These are phyloP conservation scores for Suillus clintonianus DNA, from an alignment of 768 basidiomycete species.

Conservation along the genomic window DNA sequence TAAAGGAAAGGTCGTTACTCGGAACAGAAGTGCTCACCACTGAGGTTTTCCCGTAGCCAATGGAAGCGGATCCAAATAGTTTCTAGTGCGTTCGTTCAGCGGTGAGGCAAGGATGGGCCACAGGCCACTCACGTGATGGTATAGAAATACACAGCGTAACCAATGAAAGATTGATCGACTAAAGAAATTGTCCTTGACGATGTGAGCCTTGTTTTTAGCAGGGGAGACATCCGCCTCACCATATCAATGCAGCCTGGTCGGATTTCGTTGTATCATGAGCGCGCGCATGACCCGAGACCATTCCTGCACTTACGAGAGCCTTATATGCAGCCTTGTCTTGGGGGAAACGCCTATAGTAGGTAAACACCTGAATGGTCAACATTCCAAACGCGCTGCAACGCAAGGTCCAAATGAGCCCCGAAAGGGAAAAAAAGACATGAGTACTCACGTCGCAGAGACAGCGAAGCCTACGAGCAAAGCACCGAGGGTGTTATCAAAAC, in stretches of 20 bases:
- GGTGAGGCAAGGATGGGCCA: background rate
- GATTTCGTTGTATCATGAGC: background rate
- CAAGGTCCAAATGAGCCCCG: constrained; percentile 18
- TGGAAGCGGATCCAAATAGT: constrained; percentile 38
- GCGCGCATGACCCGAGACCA: background rate
- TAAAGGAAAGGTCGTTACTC: constrained; percentile 13
- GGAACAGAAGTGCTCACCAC: constrained; percentile 41
- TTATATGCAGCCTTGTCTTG: constrained; percentile 55
- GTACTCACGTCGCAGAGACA: constrained; percentile 40
- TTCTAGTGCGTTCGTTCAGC: constrained; percentile 27
- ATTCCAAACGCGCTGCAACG: constrained; percentile 50
- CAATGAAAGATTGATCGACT: constrained; percentile 52
- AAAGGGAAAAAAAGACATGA: background rate
- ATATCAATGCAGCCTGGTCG: constrained; percentile 32
- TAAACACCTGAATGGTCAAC: constrained; percentile 52
- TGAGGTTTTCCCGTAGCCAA: constrained; percentile 40
- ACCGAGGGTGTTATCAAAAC: constrained; percentile 54
- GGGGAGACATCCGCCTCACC: constrained; percentile 25
- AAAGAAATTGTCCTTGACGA: constrained; percentile 35
- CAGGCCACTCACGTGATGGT: constrained; percentile 46
- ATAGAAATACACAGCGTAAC: constrained; percentile 56
- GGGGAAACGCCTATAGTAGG: constrained; percentile 57
- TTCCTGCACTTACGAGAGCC: constrained; percentile 43
- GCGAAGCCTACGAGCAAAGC: constrained; percentile 62
- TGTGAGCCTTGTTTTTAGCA: background rate